Conservation (phyloP, 495 filamentous ascomycete species). For the Cenococcum geophilum region DNA sequence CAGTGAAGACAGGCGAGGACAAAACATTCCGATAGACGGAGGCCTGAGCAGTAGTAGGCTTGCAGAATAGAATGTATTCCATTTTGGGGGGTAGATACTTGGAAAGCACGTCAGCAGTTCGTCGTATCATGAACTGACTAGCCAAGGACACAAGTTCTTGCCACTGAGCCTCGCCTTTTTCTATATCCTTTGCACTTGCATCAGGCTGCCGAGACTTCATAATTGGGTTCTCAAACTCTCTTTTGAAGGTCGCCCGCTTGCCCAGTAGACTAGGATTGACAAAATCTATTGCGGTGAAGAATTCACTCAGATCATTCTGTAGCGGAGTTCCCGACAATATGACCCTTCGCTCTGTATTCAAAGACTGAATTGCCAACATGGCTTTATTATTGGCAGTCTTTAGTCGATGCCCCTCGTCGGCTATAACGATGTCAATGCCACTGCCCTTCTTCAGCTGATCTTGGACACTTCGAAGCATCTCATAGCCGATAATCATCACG, state of each 20-base stretch:
- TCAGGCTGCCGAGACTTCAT: slow-evolving; percentile 66
- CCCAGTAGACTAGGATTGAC: slow-evolving; percentile 72
- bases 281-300: slow-evolving; percentile 73
- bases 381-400: slow-evolving; percentile 81
- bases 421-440: slow-evolving; percentile 71
- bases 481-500: slow-evolving; percentile 80
- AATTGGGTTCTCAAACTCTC: slow-evolving; percentile 68
- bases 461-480: slow-evolving; percentile 65
- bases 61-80: slow-evolving; percentile 72
- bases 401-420: slow-evolving; percentile 74
- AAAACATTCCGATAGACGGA: slow-evolving; percentile 65
- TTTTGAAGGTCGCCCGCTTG: slow-evolving; percentile 61
- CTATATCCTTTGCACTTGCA: slow-evolving; percentile 58
- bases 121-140: slow-evolving; percentile 65
- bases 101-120: slow-evolving; percentile 68
- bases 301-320: slow-evolving; percentile 75
- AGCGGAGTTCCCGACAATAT: slow-evolving; percentile 74
- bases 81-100: slow-evolving; percentile 72
- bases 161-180: slow-evolving; percentile 64
- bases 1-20: slow-evolving; percentile 61
- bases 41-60: slow-evolving; percentile 61
- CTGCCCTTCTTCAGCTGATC: slow-evolving; percentile 58
- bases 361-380: slow-evolving; percentile 63
- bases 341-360: slow-evolving; percentile 61
- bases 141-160: slow-evolving; percentile 65